Conservation (phyloP, 768 basidiomycete genomes). For the Udeniomyces megalosporus region DNA sequence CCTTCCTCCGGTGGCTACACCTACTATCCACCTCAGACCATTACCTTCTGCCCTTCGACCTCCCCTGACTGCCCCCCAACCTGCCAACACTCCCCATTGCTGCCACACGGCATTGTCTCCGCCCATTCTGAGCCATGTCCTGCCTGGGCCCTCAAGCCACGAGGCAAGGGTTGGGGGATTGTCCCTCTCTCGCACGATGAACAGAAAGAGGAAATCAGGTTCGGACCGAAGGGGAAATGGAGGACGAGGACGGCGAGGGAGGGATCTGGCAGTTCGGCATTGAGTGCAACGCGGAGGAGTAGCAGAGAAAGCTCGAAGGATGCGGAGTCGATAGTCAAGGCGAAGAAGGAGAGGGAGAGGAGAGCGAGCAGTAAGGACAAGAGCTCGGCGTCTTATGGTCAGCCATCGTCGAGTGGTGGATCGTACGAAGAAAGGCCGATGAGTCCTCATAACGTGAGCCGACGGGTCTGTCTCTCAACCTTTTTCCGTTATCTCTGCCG, state of each 20-base stretch:
- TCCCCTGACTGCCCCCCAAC: neutral
- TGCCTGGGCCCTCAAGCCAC: slow-evolving; percentile 7
- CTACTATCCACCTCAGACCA: neutral
- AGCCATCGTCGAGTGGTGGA: too few species aligned
- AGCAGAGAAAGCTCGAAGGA: too few species aligned
- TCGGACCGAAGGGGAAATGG: slow-evolving; percentile 16
- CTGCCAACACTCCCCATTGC: neutral
- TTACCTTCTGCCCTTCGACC: neutral
- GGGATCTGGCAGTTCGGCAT: neutral
- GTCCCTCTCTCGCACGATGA: neutral
- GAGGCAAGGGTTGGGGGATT: slow-evolving; percentile 13
- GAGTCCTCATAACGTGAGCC: too few species aligned
- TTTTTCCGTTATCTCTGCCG: too few species aligned
- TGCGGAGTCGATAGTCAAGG: too few species aligned
- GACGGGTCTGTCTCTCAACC: too few species aligned
- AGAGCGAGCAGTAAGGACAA: too few species aligned
- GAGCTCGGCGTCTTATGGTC: too few species aligned
- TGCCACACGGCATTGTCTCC: neutral
- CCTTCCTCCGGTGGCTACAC: slow-evolving; percentile 14
- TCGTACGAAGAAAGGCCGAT: too few species aligned
- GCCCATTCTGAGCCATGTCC: slow-evolving; percentile 1
- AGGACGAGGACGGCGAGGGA: neutral
- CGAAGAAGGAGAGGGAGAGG: too few species aligned
- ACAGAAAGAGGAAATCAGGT: slow-evolving; percentile 7
- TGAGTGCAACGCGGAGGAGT: too few species aligned